Conservation (phyloP, 2,329 filamentous ascomycete species). For the Botrytis pseudocinerea region DNA sequence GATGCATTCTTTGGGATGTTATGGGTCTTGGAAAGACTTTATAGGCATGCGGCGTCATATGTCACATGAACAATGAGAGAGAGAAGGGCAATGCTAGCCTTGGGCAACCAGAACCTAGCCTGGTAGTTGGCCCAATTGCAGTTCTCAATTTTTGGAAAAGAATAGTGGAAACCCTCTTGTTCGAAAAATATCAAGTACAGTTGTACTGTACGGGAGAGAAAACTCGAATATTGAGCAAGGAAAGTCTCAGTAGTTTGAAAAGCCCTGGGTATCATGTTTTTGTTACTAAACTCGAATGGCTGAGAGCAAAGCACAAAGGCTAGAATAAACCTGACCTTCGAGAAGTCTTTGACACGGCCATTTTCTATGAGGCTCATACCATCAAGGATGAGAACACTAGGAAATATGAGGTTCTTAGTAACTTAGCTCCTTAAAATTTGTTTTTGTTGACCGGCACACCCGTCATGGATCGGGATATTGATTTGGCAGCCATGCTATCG, state of each 20-base stretch:
- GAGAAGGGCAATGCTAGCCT: accelerated
- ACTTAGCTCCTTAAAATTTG: not conserved
- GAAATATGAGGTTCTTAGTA: not conserved
- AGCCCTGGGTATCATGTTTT: not conserved
- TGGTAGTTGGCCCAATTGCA: not conserved
- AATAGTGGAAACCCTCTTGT: not conserved
- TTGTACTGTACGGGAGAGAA: not conserved
- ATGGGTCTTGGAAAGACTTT: not conserved
- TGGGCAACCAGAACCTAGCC: not conserved
- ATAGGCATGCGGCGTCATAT: accelerated
- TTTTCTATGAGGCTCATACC: not conserved
- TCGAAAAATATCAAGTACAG: not conserved
- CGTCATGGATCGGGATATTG: not conserved
- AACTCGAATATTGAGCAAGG: not conserved
- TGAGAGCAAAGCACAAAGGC: not conserved
- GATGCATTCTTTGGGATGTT: not conserved
- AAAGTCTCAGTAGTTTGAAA: not conserved
- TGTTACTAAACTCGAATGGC: not conserved
- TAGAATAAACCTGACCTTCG: not conserved
- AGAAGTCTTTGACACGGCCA: not conserved
- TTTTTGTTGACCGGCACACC: not conserved
- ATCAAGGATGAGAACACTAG: not conserved
- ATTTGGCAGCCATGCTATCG: not conserved
- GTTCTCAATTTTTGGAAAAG: not conserved
- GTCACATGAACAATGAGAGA: not conserved